Base-by-base conservation (phyloP, 495 filamentous ascomycete species). In the Penicillium tannophilum region DNA sequence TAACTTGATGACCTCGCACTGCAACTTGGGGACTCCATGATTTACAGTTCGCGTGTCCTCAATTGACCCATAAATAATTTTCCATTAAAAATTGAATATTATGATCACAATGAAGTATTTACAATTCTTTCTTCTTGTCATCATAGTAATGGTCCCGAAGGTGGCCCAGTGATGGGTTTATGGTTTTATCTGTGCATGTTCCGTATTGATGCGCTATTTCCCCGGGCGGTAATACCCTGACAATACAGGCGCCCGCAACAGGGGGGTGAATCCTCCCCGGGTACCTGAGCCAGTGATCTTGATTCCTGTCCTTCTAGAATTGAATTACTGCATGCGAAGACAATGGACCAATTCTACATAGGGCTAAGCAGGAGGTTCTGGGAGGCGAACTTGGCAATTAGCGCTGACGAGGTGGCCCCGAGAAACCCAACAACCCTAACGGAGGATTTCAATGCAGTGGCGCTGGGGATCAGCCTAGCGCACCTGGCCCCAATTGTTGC, bases 1-100 rank as follows among this genome's bases (percentile, higher is more conserved):
- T 55, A 55, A 33, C 23, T 31, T 45, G 20, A 55, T 55, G 53
- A 55, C 53, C 44, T 55, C 53, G 53, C 53, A 50, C 17, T 31
- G 24, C 26, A n/a, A 31, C 47, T 50, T 26, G 31, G 39, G 10
- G 12, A 36, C 10, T 36, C 39, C 39, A 41, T 41, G 39, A 41
- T 17, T 41, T 41, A 41, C 39, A 41, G 14, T 41, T 16, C 14
- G n/a, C 0, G 31, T 49, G 2, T 31, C 26, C 26, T 49, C 43
- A 20, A 46, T 46, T 46, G 43, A 24, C 19, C 23, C 19, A n/a
- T 17, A 17, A 36, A 23, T 23, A 14, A 41, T 16, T 17, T 41
- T 6, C 4, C n/a, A 4, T 0, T 16, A 12, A 17, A 17, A 4
- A 3, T 41, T 41, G 6, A 3, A 41, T 0, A 17, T 41, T 6